Evolutionary conservation across 2,329 filamentous ascomycete species (phyloP).

Genomic region (Trichoderma pleuroti): DNA sequence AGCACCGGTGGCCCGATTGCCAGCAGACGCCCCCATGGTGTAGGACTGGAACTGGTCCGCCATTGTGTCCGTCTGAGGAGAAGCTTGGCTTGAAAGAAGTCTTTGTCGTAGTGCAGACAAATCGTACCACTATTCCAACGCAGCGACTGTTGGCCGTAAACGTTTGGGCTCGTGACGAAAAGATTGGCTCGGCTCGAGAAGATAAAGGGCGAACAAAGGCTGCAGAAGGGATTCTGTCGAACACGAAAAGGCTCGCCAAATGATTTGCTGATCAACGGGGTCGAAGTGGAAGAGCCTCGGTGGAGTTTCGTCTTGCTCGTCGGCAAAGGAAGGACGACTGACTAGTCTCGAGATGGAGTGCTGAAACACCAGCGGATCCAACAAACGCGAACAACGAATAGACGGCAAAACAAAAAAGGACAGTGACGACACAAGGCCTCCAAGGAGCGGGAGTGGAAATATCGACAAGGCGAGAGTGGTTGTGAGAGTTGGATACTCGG

Average conservation of each 20-base stretch:
- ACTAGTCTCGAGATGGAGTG: slow-evolving; percentile 15
- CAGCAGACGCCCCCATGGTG: not conserved
- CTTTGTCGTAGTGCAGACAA: slow-evolving; percentile 27
- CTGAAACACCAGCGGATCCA: slow-evolving; percentile 12
- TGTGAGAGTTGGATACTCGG: not conserved
- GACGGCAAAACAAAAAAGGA: not conserved
- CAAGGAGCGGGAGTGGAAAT: not conserved
- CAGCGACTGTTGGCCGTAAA: not conserved
- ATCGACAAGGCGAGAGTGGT: not conserved
- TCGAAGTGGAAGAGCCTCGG: slow-evolving; percentile 1
- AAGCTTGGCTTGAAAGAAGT: slow-evolving; percentile 38
- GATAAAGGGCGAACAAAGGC: not conserved
- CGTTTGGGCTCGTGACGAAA: not conserved
- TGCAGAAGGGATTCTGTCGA: not conserved
- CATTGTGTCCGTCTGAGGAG: slow-evolving; percentile 41
- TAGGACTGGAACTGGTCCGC: slow-evolving; percentile 23
- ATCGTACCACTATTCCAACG: not conserved
- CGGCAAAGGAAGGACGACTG: slow-evolving; percentile 6
- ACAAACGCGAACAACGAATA: not conserved
- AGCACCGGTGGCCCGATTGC: slow-evolving; percentile 7
- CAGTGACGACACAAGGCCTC: not conserved
- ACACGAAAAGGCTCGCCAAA: not conserved
- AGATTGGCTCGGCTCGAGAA: not conserved
- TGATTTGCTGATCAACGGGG: slow-evolving; percentile 5
- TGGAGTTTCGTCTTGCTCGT: slow-evolving; percentile 4